Percentiles rank a stretch among this genome's conserved stretches.
Evolutionary conservation across 495 filamentous ascomycete species (phyloP).

Genomic region (Aspergillus affinis): DNA sequence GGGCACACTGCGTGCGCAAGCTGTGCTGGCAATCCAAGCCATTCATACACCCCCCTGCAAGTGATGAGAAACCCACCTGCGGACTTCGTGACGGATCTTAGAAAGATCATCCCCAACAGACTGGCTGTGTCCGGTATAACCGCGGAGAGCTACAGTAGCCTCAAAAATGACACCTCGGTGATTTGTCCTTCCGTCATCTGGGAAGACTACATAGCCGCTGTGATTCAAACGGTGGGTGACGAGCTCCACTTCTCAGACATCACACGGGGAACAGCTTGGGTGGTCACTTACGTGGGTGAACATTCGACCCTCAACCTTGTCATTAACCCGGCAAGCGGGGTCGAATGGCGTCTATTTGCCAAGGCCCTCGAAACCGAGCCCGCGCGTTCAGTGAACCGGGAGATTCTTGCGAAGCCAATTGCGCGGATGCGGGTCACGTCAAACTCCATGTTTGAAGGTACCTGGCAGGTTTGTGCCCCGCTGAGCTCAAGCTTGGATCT

Average conservation of each 20-base stretch:
- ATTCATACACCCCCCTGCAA: slow-evolving; percentile 41
- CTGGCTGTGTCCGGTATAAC: slow-evolving; percentile 39
- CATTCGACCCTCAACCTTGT: slow-evolving; percentile 49
- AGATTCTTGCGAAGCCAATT: slow-evolving; percentile 53
- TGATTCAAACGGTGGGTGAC: slow-evolving; percentile 33
- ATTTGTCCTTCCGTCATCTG: slow-evolving; percentile 24
- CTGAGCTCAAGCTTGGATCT: slow-evolving; percentile 25
- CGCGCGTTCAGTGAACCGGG: slow-evolving; percentile 41
- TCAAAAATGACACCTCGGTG: slow-evolving; percentile 14
- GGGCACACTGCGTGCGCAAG: slow-evolving; percentile 54
- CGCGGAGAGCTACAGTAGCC: slow-evolving; percentile 21
- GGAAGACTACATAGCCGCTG: slow-evolving; percentile 35
- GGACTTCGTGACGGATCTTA: slow-evolving; percentile 49
- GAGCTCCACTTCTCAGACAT: slow-evolving; percentile 47
- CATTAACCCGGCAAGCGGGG: slow-evolving; percentile 31
- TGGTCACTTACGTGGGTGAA: slow-evolving; percentile 49
- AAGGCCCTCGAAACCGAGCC: slow-evolving; percentile 39
- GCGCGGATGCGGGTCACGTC: slow-evolving; percentile 47
- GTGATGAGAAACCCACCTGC: slow-evolving; percentile 39
- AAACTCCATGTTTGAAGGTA: slow-evolving; percentile 36
- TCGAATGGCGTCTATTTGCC: slow-evolving; percentile 57
- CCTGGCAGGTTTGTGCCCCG: slow-evolving; percentile 55
- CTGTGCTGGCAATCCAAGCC: slow-evolving; percentile 57
- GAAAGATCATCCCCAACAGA: slow-evolving; percentile 46
- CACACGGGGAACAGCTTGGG: slow-evolving; percentile 53